Conservation (phyloP, 805 yeast species). For the Lachancea quebecensis region DNA sequence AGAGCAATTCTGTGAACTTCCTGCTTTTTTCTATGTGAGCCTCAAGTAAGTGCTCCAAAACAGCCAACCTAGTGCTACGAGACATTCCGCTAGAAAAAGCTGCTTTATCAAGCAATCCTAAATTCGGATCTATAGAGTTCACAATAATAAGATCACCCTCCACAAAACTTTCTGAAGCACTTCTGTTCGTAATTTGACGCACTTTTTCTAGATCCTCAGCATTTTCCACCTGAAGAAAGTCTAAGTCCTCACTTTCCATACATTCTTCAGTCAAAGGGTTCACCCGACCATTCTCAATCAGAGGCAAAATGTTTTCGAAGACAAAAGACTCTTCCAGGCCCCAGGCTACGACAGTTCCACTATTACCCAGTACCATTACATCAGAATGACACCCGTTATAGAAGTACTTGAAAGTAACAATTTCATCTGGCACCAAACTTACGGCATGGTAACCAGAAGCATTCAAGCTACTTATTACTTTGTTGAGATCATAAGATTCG, state of each 20-base stretch:
- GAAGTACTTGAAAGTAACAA: slow-evolving; percentile 45
- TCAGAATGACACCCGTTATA: slow-evolving; percentile 39
- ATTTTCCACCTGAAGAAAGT: slow-evolving; percentile 46
- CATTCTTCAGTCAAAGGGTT: slow-evolving; percentile 35
- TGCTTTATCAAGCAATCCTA: slow-evolving; percentile 63
- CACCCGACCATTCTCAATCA: slow-evolving; percentile 43
- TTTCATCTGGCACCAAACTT: slow-evolving; percentile 63
- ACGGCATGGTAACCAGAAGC: slow-evolving; percentile 31
- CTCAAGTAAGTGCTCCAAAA: slow-evolving; percentile 68
- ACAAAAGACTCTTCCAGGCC: slow-evolving; percentile 56
- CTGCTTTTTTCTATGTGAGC: slow-evolving; percentile 57
- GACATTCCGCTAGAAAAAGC: slow-evolving; percentile 88
- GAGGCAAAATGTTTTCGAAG: slow-evolving; percentile 42
- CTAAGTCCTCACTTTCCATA: slow-evolving; percentile 81
- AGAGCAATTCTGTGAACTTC: slow-evolving; percentile 55
- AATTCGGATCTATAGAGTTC: slow-evolving; percentile 41
- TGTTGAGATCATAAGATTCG: slow-evolving; percentile 57
- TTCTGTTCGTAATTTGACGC: slow-evolving; percentile 8
- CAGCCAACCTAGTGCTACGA: slow-evolving; percentile 77
- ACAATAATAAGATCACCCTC: slow-evolving; percentile 67
- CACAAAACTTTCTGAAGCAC: slow-evolving; percentile 37
- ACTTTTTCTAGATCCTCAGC: slow-evolving; percentile 11
- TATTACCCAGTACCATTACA: slow-evolving; percentile 54
- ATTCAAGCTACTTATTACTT: slow-evolving; percentile 31
- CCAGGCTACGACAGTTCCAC: slow-evolving; percentile 84